Evolutionary conservation across 73 alveolate genomes (phyloP).

Genomic region (Paramecium sonneborni): DNA sequence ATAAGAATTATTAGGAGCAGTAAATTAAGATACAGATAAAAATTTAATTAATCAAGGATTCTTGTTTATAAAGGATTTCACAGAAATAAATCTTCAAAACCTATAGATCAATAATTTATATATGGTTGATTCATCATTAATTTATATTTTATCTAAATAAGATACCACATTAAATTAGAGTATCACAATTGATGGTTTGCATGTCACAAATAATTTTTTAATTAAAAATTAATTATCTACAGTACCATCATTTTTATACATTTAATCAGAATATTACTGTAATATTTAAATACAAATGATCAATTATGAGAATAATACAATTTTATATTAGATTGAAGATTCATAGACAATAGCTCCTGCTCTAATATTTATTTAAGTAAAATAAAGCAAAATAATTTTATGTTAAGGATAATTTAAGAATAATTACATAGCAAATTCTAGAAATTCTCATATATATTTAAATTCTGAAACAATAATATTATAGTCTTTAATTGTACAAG

Average conservation of each 20-base stretch:
- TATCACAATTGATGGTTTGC: neutral
- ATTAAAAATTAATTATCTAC: neutral
- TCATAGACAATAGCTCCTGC: neutral
- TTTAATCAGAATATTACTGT: neutral
- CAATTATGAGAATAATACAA: neutral
- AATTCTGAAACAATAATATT: neutral
- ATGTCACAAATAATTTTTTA: neutral
- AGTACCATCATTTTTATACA: neutral
- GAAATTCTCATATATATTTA: neutral
- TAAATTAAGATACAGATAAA: neutral
- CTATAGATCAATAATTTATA: neutral
- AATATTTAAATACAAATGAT: neutral
- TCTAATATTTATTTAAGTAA: neutral
- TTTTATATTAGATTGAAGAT: neutral
- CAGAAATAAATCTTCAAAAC: neutral
- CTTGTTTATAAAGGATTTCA: neutral
- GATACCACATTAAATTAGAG: neutral
- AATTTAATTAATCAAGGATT: neutral
- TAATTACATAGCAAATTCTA: neutral
- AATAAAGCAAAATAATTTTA: neutral
- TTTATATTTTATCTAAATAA: neutral
- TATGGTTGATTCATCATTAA: neutral
- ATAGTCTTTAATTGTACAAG: neutral
- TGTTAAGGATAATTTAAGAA: neutral
- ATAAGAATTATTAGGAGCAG: neutral